phyloP scores from a whole-genome alignment of 1,139 yeast genomes.

The Saccharomyces pastorianus region DNA sequence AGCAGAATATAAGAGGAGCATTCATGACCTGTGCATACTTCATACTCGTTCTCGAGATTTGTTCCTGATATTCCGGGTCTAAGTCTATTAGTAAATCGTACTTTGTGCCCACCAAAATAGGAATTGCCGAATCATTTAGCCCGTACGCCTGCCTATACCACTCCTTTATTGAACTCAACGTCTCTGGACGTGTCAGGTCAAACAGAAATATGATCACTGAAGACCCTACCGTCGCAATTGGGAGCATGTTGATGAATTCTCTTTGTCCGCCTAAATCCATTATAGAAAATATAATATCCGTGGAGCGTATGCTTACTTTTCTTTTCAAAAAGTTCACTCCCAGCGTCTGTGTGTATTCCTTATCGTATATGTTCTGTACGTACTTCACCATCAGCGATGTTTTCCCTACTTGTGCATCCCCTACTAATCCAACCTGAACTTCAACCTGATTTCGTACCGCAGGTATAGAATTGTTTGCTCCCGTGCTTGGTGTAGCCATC shows the following conservation, averaged over 20 bases:
- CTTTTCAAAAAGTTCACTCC: constrained; percentile 97
- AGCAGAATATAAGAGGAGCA: constrained; percentile 82
- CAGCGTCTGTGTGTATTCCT: constrained; percentile 83
- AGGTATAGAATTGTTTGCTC: constrained; percentile 7
- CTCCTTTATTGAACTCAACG: constrained; percentile 79
- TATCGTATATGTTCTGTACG: constrained; percentile 89
- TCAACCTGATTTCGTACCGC: constrained; percentile 47
- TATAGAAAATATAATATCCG: constrained; percentile 83
- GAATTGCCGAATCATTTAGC: constrained; percentile 84
- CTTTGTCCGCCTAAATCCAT: constrained; percentile 98
- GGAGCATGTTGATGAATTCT: constrained; percentile 93
- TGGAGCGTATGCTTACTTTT: constrained; percentile 74
- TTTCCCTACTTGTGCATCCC: constrained; percentile 97
- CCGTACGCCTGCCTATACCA: constrained; percentile 96
- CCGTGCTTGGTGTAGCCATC: neutral
- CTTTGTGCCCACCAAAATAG: constrained; percentile 88
- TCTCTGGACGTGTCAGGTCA: constrained; percentile 81
- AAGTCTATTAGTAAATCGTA: constrained; percentile 81
- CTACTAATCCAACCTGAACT: constrained; percentile 85
- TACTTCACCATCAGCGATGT: constrained; percentile 95
- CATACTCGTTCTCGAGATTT: constrained; percentile 77
- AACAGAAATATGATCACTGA: constrained; percentile 89
- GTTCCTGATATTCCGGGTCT: constrained; percentile 74
- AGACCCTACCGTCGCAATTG: constrained; percentile 87
- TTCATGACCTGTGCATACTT: constrained; percentile 88